Conservation (phyloP, 73 alveolate species). For the Tetrahymena elliotti region DNA sequence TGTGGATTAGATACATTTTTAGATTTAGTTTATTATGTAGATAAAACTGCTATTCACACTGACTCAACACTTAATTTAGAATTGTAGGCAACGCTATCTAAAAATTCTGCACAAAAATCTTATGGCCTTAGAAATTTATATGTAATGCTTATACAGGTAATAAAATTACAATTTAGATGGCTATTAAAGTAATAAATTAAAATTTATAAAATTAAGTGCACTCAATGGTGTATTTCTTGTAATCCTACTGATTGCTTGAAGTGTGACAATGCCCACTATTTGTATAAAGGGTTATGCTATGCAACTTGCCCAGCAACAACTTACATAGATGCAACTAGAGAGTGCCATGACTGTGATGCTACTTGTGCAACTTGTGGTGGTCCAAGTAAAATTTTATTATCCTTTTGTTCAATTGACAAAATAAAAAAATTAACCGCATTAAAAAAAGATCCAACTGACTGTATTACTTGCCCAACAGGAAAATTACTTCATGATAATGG, state of each 20-base stretch:
- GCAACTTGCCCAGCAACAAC: neutral
- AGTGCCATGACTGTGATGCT: neutral
- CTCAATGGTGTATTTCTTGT: neutral
- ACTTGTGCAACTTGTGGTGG: neutral
- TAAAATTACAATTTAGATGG: neutral
- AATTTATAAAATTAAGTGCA: neutral
- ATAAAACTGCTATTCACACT: neutral
- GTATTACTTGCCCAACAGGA: neutral
- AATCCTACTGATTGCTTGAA: neutral
- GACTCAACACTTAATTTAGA: neutral
- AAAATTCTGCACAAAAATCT: neutral
- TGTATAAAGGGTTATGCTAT: neutral
- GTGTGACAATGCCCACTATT: neutral
- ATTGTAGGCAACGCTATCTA: neutral
- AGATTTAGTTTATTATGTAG: neutral
- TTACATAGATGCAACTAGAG: neutral
- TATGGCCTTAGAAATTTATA: neutral
- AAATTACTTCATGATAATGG: neutral
- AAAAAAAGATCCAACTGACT: neutral
- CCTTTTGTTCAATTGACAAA: too few relatives aligned
- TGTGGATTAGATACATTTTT: neutral
- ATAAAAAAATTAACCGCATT: too few relatives aligned
- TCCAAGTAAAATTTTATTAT: neutral
- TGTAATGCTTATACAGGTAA: neutral
- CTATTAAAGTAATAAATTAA: neutral